Percentiles rank a stretch among this genome's conserved stretches.
phyloP scores from a whole-genome alignment of 73 alveolate genomes.

The Paramecium primaurelia region DNA sequence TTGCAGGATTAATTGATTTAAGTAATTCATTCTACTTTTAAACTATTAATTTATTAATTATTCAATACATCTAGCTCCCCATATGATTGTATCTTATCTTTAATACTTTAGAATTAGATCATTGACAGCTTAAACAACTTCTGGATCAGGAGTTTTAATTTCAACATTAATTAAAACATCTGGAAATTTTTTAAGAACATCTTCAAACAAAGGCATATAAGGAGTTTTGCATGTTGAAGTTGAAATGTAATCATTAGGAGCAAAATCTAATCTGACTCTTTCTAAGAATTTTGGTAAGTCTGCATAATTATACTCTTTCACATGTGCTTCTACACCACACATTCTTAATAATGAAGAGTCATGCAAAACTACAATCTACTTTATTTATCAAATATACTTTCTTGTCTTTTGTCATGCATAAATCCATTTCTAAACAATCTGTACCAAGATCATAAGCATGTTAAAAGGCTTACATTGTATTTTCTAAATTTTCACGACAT shows the following conservation, averaged over 20 bases:
- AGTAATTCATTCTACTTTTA: not conserved
- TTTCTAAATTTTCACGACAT: slow-evolving; percentile 51
- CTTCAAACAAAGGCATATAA: slow-evolving; percentile 56
- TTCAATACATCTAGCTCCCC: slow-evolving; percentile 49
- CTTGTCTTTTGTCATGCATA: slow-evolving; percentile 58
- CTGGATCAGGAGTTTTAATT: slow-evolving; percentile 56
- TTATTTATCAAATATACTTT: not conserved
- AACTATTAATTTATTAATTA: not conserved
- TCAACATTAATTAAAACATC: slow-evolving; percentile 49
- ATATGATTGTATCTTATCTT: slow-evolving; percentile 47
- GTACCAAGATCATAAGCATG: slow-evolving; percentile 53
- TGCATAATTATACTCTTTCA: slow-evolving; percentile 47
- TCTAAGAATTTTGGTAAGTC: slow-evolving; percentile 53
- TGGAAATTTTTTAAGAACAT: slow-evolving; percentile 48
- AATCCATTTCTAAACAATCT: slow-evolving; percentile 58
- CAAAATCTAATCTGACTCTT: slow-evolving; percentile 50
- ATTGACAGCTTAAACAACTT: slow-evolving; percentile 5
- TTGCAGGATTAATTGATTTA: slow-evolving; percentile 35
- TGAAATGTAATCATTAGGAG: slow-evolving; percentile 38
- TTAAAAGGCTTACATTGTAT: slow-evolving; percentile 54
- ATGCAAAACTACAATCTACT: slow-evolving; percentile 48
- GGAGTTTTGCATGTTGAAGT: slow-evolving; percentile 10
- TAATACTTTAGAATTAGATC: slow-evolving; percentile 10
- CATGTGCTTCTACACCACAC: slow-evolving; percentile 48
- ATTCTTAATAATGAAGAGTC: slow-evolving; percentile 43